Evolutionary conservation across 129 eudicot species (phyloP).

Genomic region (Saussurea involucrata): DNA sequence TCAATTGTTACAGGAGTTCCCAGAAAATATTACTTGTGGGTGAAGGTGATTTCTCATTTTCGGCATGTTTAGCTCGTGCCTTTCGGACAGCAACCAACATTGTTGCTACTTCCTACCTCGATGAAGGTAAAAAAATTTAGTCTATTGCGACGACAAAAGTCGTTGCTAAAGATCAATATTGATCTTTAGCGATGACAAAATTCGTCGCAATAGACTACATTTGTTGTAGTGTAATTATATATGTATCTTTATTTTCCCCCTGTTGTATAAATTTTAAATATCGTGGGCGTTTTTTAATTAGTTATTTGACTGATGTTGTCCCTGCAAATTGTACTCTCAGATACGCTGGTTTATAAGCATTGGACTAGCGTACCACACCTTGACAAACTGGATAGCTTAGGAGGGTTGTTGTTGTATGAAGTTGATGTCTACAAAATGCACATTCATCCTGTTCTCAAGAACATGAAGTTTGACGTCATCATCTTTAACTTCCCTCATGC

Average conservation of each 20-base stretch:
- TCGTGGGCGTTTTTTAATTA: background rate
- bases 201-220: no score
- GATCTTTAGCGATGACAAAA: no score
- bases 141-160: no score
- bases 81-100: conserved; percentile 23
- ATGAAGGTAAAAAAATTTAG: conserved; percentile 11
- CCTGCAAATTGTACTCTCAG: conserved; percentile 2
- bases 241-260: no score
- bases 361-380: conserved; percentile 22
- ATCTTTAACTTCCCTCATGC: conserved; percentile 50
- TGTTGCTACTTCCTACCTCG: conserved; percentile 24
- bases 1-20: conserved; percentile 25
- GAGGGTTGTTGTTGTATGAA: conserved; percentile 31
- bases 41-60: conserved; percentile 36
- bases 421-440: conserved; percentile 39
- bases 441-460: conserved; percentile 18
- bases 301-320: background rate
- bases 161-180: no score
- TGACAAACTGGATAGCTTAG: conserved; percentile 27
- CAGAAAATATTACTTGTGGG: conserved; percentile 35
- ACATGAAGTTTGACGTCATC: conserved; percentile 31
- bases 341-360: background rate
- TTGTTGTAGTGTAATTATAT: no score
- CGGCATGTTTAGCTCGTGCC: conserved; percentile 20
- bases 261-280: no score